Percentiles rank a stretch among this genome's conserved stretches.
phyloP scores from a whole-genome alignment of 1,139 yeast species.

The Sugiyamaella paludigena region DNA sequence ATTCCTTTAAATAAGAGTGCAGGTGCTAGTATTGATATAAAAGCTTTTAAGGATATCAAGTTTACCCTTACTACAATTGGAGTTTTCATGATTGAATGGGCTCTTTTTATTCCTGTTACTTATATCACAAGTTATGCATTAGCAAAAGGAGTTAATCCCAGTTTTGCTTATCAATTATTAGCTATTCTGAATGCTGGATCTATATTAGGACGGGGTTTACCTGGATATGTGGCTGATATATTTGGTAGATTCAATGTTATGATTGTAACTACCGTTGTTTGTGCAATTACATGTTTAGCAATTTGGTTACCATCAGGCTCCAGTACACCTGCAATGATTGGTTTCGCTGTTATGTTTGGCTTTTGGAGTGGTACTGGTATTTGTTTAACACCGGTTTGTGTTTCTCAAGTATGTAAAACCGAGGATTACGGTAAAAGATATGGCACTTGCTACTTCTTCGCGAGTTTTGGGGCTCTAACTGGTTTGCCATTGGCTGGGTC shows the following conservation, averaged over 20 bases:
- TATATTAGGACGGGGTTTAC: conserved; percentile 46
- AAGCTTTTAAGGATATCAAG: conserved; percentile 43
- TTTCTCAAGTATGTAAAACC: conserved; percentile 59
- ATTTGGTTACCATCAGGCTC: conserved; percentile 57
- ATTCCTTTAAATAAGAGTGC: conserved; percentile 28
- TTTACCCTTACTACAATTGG: conserved; percentile 45
- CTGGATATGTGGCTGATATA: conserved; percentile 50
- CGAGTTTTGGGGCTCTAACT: conserved; percentile 56
- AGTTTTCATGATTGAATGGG: conserved; percentile 49
- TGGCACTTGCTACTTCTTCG: conserved; percentile 65
- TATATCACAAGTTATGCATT: conserved; percentile 54
- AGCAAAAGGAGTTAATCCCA: conserved; percentile 42
- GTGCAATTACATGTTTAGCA: conserved; percentile 38
- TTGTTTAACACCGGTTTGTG: conserved; percentile 47
- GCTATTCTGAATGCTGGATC: conserved; percentile 50
- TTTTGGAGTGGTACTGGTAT: conserved; percentile 51
- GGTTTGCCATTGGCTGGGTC: conserved; percentile 57
- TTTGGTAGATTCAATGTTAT: conserved; percentile 55
- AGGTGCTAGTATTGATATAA: conserved; percentile 40
- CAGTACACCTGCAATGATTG: conserved; percentile 43
- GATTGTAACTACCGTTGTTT: conserved; percentile 42
- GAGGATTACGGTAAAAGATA: conserved; percentile 66
- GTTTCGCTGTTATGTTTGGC: conserved; percentile 53
- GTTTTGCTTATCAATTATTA: conserved; percentile 44
- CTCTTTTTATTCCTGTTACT: conserved; percentile 50